Evolutionary conservation across 2,329 filamentous ascomycete genomes (phyloP).

Genomic region (Emmonsia crescens): DNA sequence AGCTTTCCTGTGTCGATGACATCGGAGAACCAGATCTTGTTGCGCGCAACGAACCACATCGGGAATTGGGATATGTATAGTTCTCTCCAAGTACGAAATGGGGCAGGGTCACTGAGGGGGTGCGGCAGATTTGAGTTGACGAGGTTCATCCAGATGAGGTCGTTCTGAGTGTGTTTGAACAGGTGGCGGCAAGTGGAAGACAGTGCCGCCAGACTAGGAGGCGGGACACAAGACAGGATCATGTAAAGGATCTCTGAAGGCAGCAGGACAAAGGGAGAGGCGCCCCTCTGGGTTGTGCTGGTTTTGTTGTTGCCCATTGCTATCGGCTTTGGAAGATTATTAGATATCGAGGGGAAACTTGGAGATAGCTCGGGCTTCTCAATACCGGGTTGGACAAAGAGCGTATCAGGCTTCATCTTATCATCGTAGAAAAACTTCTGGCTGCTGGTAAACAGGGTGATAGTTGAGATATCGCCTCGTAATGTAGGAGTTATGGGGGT

Average conservation of each 20-base stretch:
- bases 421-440: background rate
- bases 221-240: constrained; percentile 57
- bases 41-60: constrained; percentile 70
- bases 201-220: constrained; percentile 51
- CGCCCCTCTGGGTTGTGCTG: background rate
- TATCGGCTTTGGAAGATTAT: background rate
- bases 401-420: background rate
- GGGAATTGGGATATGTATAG: constrained; percentile 66
- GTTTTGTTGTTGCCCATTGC: background rate
- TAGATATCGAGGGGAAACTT: background rate
- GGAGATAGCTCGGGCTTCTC: background rate
- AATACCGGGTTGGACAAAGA: background rate
- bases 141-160: constrained; percentile 60
- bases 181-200: constrained; percentile 54
- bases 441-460: background rate
- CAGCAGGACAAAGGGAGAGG: constrained; percentile 35
- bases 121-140: constrained; percentile 59
- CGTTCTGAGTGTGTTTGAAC: constrained; percentile 48
- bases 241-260: constrained; percentile 65
- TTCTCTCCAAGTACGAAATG: constrained; percentile 54
- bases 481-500: background rate
- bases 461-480: background rate
- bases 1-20: constrained; percentile 61
- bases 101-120: constrained; percentile 44
- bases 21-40: constrained; percentile 82